Base-by-base conservation (phyloP, 257 asterid species). In the Jaltomata sinuosa region DNA sequence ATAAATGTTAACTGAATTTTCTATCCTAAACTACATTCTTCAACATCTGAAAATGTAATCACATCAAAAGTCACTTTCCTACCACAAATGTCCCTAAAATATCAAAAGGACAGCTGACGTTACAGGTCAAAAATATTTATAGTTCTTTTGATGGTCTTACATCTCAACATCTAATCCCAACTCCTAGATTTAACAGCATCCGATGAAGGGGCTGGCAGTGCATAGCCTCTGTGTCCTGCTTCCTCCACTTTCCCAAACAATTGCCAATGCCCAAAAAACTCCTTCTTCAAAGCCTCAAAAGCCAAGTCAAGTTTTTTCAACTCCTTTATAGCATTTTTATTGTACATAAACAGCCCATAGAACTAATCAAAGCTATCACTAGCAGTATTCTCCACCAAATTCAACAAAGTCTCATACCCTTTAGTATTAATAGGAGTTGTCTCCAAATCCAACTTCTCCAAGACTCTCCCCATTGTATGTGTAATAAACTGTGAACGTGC, bases 401-500 rank as follows among this genome's bases (percentile, higher is more conserved):
- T 85, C 91, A 94, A 83, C 90, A 94, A 83, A 8, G 93, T 92
- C 85, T 94, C 97, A 8, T 94, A 94, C 80, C 98, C 98, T 85
- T 87, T 94, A 4, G 97, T 94, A 71, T 92, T 93, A 50, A 94
- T 94, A 0, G 97, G 97, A n/a, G 97, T 92, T 0, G 91, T 55
- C 27, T 89, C 91, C 83, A 94, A 82, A 49, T 85, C 84, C 87
- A 94, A 40, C 82, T 94, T 94, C 94, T 93, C 95, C 76, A 93
- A 89, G 54, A 94, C 87, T 85, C 98, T 90, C 15, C 98, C 98
- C 95, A 93, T 84, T 1, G 97, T 91, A 89, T 94, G 98, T 0
- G 96, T 94, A 25, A 94, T 94, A 27, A 94, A 94, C 87, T 94
- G 98, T 32, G 96, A 92, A 4, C 97, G 94, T 0, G 98, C 98